These are phyloP conservation scores for Exophiala xenobiotica DNA, from an alignment of 2,329 filamentous ascomycete species.

Conservation along the genomic window DNA sequence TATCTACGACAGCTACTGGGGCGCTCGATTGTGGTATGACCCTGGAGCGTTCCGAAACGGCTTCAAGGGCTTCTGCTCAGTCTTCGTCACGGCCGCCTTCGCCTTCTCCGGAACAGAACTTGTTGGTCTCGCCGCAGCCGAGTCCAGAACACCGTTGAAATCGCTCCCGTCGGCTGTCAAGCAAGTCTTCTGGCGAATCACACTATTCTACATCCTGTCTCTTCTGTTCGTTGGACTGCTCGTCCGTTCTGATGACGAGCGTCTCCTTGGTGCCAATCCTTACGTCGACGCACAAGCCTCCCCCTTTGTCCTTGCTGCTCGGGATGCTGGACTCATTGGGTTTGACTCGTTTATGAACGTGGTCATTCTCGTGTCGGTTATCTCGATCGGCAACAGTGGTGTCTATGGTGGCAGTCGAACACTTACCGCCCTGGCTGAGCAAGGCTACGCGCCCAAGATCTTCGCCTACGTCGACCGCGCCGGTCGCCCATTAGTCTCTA, in stretches of 20 bases:
- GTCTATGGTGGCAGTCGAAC: slow-evolving; percentile 59
- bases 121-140: slow-evolving; percentile 53
- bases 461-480: slow-evolving; percentile 46
- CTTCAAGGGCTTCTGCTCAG: slow-evolving; percentile 55
- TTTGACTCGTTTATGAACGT: slow-evolving; percentile 68
- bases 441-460: slow-evolving; percentile 45
- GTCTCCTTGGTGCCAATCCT: slow-evolving; percentile 40
- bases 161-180: slow-evolving; percentile 50
- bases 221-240: slow-evolving; percentile 48
- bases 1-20: slow-evolving; percentile 32
- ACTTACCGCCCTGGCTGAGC: slow-evolving; percentile 52
- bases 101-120: slow-evolving; percentile 56
- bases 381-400: slow-evolving; percentile 59
- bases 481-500: slow-evolving; percentile 45
- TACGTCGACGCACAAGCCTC: slow-evolving; percentile 48
- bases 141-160: slow-evolving; percentile 52
- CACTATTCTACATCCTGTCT: slow-evolving; percentile 50
- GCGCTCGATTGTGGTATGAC: slow-evolving; percentile 56
- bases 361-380: slow-evolving; percentile 62
- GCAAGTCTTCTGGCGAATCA: slow-evolving; percentile 53
- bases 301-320: slow-evolving; percentile 65
- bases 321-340: slow-evolving; percentile 58
- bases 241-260: slow-evolving; percentile 40
- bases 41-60: slow-evolving; percentile 49
- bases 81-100: slow-evolving; percentile 57